These are phyloP conservation scores for Patellifolia procumbens DNA, from an alignment of 179 eudicot species.

Conservation along the genomic window DNA sequence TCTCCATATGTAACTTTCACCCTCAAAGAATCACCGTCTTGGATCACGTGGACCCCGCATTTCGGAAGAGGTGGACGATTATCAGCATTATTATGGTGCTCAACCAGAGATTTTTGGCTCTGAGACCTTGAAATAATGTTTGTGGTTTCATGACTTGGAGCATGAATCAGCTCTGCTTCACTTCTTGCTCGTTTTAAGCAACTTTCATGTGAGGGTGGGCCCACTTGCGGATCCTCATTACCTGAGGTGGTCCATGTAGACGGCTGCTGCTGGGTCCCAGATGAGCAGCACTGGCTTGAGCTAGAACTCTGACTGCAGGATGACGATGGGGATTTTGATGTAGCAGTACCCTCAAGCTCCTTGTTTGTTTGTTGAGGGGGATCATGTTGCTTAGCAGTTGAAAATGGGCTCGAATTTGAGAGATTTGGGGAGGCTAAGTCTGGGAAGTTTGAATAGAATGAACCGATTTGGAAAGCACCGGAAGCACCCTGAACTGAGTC, in stretches of 20 bases:
- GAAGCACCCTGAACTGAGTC: conserved; percentile 88
- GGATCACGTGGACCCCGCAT: conserved; percentile 22
- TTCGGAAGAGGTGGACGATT: conserved; percentile 36
- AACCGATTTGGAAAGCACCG: conserved; percentile 67
- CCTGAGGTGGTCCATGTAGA: conserved; percentile 32
- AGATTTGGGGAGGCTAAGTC: conserved; percentile 66
- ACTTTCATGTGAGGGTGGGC: conserved; percentile 30
- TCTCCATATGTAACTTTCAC: conserved; percentile 73
- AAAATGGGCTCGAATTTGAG: conserved; percentile 49
- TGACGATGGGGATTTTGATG: conserved; percentile 64
- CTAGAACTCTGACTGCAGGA: conserved; percentile 73
- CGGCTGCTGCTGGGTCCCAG: conserved; percentile 58
- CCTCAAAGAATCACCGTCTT: conserved; percentile 44
- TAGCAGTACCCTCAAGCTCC: conserved; percentile 43
- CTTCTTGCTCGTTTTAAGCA: conserved; percentile 56
- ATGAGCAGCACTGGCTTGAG: conserved; percentile 69
- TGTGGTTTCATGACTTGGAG: conserved; percentile 37
- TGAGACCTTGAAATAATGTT: conserved; percentile 47
- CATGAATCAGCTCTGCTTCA: conserved; percentile 49
- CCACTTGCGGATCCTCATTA: conserved; percentile 34
- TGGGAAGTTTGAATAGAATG: conserved; percentile 83
- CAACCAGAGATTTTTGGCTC: conserved; percentile 46
- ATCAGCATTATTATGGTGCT: conserved; percentile 41
- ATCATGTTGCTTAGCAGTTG: conserved; percentile 38
- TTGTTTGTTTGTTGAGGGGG: conserved; percentile 32